A percentile compares a stretch with the other conserved stretches of the same genome.
phyloP scores from a whole-genome alignment of 257 asterid genomes.

The Nicotiana benthamiana region DNA sequence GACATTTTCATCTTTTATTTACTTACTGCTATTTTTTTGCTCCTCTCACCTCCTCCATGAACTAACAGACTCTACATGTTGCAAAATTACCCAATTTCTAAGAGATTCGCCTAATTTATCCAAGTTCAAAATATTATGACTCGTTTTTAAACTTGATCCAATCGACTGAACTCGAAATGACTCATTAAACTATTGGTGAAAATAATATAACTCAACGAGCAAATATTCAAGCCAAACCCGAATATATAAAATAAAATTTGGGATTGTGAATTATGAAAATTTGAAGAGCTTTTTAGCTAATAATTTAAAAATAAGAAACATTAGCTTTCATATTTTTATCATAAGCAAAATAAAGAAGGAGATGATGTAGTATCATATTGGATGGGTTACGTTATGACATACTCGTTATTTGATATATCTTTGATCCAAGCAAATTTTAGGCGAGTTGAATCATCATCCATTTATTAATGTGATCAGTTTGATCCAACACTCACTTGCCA shows the following conservation, averaged over 20 bases:
- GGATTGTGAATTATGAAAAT: not conserved
- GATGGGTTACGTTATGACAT: too few species aligned
- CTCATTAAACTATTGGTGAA: not conserved
- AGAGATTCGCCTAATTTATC: not conserved
- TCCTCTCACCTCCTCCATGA: not conserved
- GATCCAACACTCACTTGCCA: too few species aligned
- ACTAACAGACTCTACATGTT: not conserved
- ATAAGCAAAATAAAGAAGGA: not conserved
- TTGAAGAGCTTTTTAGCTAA: not conserved
- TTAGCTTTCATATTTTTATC: too few species aligned
- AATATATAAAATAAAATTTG: not conserved
- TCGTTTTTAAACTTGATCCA: not conserved
- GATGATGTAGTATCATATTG: not conserved
- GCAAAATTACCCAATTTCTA: not conserved
- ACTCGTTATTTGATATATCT: not conserved
- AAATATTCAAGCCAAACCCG: not conserved
- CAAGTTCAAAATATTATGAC: not conserved
- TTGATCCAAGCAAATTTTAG: not conserved
- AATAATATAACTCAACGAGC: not conserved
- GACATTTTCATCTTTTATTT: slow-evolving; percentile 11
- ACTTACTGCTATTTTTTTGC: not conserved
- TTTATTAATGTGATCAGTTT: too few species aligned
- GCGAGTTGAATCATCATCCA: not conserved
- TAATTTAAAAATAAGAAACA: not conserved
- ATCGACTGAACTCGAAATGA: not conserved